These are phyloP conservation scores for Brassica juncea DNA, from an alignment of 345 rosid genomes.

Conservation along the genomic window DNA sequence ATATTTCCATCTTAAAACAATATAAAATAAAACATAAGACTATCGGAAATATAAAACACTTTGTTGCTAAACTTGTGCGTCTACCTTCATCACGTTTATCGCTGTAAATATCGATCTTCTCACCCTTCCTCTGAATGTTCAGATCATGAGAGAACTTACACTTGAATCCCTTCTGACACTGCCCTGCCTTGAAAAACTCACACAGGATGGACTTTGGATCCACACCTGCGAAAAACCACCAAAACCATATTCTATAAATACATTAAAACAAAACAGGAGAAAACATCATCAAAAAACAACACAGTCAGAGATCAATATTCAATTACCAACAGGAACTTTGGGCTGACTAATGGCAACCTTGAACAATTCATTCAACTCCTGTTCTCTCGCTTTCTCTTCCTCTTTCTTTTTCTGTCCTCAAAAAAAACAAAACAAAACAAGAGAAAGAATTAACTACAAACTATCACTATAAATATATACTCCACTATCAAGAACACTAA, in stretches of 20 bases:
- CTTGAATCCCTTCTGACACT: slow-evolving; percentile 83
- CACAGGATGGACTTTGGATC: slow-evolving; percentile 96
- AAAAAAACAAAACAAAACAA: neutral
- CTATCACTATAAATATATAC: neutral
- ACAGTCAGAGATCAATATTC: neutral
- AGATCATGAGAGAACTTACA: slow-evolving; percentile 96
- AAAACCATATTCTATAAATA: slow-evolving; percentile 5
- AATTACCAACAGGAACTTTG: slow-evolving; percentile 76
- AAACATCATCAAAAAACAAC: neutral
- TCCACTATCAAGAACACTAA: neutral
- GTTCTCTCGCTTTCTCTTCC: slow-evolving; percentile 93
- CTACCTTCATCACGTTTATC: slow-evolving; percentile 86
- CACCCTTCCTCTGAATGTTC: slow-evolving; percentile 96
- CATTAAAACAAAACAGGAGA: neutral
- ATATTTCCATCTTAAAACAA: slow-evolving; percentile 52
- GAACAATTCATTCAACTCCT: slow-evolving; percentile 87
- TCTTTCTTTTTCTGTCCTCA: slow-evolving; percentile 93
- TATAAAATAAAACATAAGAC: neutral
- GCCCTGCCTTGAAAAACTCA: slow-evolving; percentile 88
- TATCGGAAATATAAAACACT: neutral
- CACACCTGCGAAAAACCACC: slow-evolving; percentile 55
- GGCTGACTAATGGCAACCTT: slow-evolving; percentile 96
- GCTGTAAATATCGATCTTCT: slow-evolving; percentile 84
- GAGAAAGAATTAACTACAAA: neutral
- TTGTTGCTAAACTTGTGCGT: neutral